Evolutionary conservation across 192 early-diverging fungal genomes (phyloP).

Genomic region (Entomortierella chlamydospora): DNA sequence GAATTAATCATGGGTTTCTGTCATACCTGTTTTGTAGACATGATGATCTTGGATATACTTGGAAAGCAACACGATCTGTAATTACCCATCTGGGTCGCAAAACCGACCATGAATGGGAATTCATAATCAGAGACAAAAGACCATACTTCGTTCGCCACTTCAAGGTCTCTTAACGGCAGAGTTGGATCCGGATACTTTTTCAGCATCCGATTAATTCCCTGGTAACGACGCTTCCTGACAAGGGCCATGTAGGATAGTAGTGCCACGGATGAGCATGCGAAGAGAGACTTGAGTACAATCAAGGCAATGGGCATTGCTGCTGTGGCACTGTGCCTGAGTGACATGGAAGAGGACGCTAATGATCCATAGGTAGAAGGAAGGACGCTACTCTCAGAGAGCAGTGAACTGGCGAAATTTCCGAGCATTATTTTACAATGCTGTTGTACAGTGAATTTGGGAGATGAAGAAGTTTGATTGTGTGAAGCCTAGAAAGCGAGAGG

Average conservation of each 20-base stretch:
- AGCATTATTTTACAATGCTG: not conserved
- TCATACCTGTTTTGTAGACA: conserved; percentile 31
- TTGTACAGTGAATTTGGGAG: too few species aligned
- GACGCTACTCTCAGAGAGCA: not conserved
- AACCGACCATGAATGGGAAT: conserved; percentile 47
- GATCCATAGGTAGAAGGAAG: too few species aligned
- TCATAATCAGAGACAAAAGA: conserved; percentile 26
- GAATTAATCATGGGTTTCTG: too few species aligned
- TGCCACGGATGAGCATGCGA: not conserved
- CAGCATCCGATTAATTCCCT: conserved; percentile 35
- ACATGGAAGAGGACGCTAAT: not conserved
- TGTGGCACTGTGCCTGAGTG: not conserved
- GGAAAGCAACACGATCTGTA: conserved; percentile 45
- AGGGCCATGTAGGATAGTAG: conserved; percentile 25
- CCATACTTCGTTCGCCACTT: conserved; percentile 38
- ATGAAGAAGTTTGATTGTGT: too few species aligned
- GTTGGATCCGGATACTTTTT: conserved; percentile 57
- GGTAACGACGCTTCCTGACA: conserved; percentile 53
- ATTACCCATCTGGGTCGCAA: conserved; percentile 41
- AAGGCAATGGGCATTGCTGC: not conserved
- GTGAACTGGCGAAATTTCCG: conserved; percentile 3
- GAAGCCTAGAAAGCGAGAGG: too few species aligned
- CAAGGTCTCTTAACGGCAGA: conserved; percentile 30
- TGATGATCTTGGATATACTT: conserved; percentile 37
- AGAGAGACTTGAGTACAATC: not conserved